Conservation (phyloP, 75 land plant species). For the Larix kaempferi region DNA sequence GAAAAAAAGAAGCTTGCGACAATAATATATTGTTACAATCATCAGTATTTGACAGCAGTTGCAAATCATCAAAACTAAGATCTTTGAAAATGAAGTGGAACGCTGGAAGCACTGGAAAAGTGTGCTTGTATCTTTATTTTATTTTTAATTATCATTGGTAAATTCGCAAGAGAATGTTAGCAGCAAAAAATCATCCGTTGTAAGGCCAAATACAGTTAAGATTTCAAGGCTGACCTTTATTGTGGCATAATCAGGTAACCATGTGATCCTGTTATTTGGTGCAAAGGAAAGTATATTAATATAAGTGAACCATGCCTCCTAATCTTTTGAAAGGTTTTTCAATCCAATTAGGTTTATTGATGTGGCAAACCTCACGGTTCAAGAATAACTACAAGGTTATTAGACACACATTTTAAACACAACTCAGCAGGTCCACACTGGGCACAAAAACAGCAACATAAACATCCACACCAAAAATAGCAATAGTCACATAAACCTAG, state of each 20-base stretch:
- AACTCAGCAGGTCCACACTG: too few species aligned
- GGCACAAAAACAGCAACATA: too few species aligned
- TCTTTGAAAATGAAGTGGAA: neutral
- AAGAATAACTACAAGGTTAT: too few species aligned
- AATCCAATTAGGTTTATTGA: too few species aligned
- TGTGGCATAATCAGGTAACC: neutral
- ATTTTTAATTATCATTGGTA: neutral
- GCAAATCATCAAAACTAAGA: neutral
- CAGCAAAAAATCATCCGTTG: neutral
- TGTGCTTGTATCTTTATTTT: neutral
- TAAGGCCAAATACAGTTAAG: neutral
- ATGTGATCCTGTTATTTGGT: too few species aligned
- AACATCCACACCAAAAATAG: too few species aligned
- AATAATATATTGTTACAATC: neutral
- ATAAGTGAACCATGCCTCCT: neutral
- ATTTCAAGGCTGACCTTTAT: neutral
- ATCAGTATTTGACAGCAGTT: neutral
- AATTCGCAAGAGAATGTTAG: neutral
- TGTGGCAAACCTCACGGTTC: too few species aligned
- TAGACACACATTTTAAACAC: too few species aligned
- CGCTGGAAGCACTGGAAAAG: neutral
- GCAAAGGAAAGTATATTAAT: too few species aligned
- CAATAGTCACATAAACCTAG: neutral
- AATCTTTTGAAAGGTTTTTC: neutral
- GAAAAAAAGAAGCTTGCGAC: constrained; percentile 74